These are phyloP conservation scores for Geotrichum phurueaensis DNA, from an alignment of 1,139 yeast genomes.

Conservation along the genomic window DNA sequence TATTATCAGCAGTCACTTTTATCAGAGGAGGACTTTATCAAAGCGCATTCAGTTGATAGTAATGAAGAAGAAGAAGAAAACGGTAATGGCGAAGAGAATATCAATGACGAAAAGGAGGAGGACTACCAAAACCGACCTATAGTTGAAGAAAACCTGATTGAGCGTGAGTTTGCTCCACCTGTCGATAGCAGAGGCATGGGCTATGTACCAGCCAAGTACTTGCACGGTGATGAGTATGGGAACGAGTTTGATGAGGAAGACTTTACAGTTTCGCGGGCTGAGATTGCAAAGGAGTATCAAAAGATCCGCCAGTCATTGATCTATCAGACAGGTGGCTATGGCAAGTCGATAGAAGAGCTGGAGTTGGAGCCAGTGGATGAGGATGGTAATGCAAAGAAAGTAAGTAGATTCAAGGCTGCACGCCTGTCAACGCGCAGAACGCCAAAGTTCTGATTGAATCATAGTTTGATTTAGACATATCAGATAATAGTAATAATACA, in stretches of 20 bases:
- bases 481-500: background rate
- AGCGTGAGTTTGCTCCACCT: conserved; percentile 18
- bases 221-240: conserved; percentile 17
- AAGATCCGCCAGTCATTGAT: conserved; percentile 51
- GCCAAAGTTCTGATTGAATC: background rate
- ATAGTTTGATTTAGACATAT: background rate
- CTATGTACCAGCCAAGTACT: conserved; percentile 14
- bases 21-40: conserved; percentile 34
- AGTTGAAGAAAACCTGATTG: conserved; percentile 23
- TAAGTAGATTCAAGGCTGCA: conserved; percentile 69
- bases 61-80: conserved; percentile 16
- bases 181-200: conserved; percentile 16
- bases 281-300: conserved; percentile 53
- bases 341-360: conserved; percentile 43
- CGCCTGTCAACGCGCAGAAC: conserved; percentile 20
- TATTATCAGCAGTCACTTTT: conserved; percentile 31
- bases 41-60: conserved; percentile 23
- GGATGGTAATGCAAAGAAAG: conserved; percentile 50
- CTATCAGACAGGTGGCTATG: conserved; percentile 45
- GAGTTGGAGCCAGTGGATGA: conserved; percentile 73
- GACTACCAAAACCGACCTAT: conserved; percentile 18
- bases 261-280: conserved; percentile 12
- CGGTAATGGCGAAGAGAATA: conserved; percentile 10
- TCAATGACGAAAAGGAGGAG: conserved; percentile 4
- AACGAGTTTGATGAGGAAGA: conserved; percentile 22